Evolutionary conservation across 352 stramenopile genomes (phyloP), one percentile per base, ranked within the genome.

Genomic region (Pythium apleroticum): DNA sequence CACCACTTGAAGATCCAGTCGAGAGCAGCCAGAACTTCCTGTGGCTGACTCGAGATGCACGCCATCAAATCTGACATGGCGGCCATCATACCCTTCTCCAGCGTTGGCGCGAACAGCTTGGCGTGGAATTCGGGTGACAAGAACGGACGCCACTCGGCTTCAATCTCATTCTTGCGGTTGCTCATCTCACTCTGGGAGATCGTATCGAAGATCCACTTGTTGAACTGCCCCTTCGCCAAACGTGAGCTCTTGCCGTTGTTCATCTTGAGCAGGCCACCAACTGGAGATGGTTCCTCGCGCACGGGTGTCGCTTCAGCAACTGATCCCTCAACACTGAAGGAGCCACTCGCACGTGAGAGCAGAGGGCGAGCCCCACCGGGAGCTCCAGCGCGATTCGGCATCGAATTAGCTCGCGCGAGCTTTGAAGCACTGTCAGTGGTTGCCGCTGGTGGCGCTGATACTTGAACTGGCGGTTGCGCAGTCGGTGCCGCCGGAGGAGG

Each of bases 1-100:
- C 81, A 94, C 88, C 88, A 96, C 70, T 96, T 96, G 35, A 96
- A 72, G 14, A 95, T 74, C 27, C 91, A 69, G 66, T 96, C 88
- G 28, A 96, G 63, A 19, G 75, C 83, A 17, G 74, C 64, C 10
- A 93, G 61, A 22, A 94, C 72, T 60, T 96, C 86, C 20, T 90
- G 71, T 0, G 73, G 75, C 60, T 95, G 85, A 17, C 72, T 74
- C 0, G 83, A 75, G 24, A 90, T 77, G 37, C 80, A 91, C 10
- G 74, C 60, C 61, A 81, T 90, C 49, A 96, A 65, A 24, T 93
- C 84, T 14, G 86, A 78, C 65, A 95, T 86, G 1, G 81, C 88
- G 53, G 75, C 74, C 57, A 94, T 73, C 85, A 96, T 95, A 17
- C 85, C 84, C 63, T 95, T 95, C 39, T 96, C 88, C 4, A 91